Percentiles rank a stretch among this genome's conserved stretches.
These are phyloP conservation scores for Thermoascus crustaceus DNA, from an alignment of 2,329 filamentous ascomycete genomes.

Conservation along the genomic window DNA sequence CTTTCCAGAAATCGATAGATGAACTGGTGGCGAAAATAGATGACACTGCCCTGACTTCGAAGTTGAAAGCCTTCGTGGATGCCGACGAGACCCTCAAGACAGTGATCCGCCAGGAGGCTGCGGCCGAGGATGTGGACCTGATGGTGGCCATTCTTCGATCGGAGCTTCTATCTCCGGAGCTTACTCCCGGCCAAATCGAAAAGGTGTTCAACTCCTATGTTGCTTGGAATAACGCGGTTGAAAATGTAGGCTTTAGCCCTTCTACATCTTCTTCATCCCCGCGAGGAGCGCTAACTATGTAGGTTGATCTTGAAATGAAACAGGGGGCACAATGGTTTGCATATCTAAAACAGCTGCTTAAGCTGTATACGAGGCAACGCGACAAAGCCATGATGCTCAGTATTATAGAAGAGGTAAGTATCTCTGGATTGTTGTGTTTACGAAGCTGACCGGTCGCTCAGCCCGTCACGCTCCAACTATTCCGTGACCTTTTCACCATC, in stretches of 20 bases:
- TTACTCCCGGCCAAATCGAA: conserved; percentile 68
- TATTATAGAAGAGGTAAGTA: conserved; percentile 70
- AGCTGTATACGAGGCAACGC: conserved; percentile 79
- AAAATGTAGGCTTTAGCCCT: conserved; percentile 50
- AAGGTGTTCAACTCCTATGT: conserved; percentile 91
- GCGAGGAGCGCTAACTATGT: too few relatives aligned
- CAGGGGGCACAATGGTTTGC: conserved; percentile 89
- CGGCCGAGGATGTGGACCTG: conserved; percentile 67
- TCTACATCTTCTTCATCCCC: conserved; percentile 5
- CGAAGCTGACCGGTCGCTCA: conserved; percentile 15
- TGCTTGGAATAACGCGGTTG: conserved; percentile 89
- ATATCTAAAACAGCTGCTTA: conserved; percentile 87
- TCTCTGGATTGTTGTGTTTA: background rate
- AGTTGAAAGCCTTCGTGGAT: conserved; percentile 72
- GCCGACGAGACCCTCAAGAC: conserved; percentile 67
- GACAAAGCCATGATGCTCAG: conserved; percentile 97
- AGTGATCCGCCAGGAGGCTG: conserved; percentile 64
- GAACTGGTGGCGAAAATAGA: conserved; percentile 66
- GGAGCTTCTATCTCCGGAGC: conserved; percentile 62
- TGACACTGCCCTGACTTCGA: conserved; percentile 70
- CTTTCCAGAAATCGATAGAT: conserved; percentile 81
- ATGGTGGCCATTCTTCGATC: conserved; percentile 78
- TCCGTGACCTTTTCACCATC: conserved; percentile 93
- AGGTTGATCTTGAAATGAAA: conserved; percentile 74
- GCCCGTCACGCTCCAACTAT: conserved; percentile 90